phyloP scores from a whole-genome alignment of 1,284 basidiomycete species.

The Malassezia obtusa region DNA sequence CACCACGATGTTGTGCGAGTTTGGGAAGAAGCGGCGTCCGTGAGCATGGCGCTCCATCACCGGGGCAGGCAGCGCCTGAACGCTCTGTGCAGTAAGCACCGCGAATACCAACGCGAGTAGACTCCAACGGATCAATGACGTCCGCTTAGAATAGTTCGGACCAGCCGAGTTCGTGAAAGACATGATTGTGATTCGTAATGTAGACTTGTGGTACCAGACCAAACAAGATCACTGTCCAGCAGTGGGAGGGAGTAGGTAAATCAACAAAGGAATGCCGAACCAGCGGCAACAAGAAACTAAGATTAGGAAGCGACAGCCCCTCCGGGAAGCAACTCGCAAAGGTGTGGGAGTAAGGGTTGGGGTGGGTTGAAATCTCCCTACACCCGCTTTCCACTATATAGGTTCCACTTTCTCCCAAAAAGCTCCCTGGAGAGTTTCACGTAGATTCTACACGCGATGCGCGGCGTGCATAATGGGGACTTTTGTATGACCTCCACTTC shows the following conservation, averaged over 20 bases:
- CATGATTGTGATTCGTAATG: conserved; percentile 2
- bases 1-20: neutral
- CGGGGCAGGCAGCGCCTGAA: neutral
- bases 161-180: conserved; percentile 6
- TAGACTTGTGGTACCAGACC: conserved; percentile 12
- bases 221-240: conserved; percentile 14
- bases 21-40: neutral
- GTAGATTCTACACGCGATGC: neutral
- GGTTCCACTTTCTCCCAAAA: too few relatives aligned
- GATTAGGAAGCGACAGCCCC: neutral
- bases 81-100: neutral
- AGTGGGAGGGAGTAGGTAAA: neutral
- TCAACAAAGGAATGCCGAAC: conserved; percentile 8
- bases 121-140: conserved; percentile 9
- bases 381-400: neutral
- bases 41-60: neutral
- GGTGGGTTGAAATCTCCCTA: neutral
- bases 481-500: too few relatives aligned
- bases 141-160: conserved; percentile 6
- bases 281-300: conserved; percentile 9
- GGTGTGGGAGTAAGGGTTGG: neutral
- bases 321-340: neutral
- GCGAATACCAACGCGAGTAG: conserved; percentile 5
- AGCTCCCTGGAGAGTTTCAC: too few relatives aligned
- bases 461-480: too few relatives aligned